These are phyloP conservation scores for Pharus latifolius DNA, from an alignment of 176 grass and related monocot species.

Conservation along the genomic window DNA sequence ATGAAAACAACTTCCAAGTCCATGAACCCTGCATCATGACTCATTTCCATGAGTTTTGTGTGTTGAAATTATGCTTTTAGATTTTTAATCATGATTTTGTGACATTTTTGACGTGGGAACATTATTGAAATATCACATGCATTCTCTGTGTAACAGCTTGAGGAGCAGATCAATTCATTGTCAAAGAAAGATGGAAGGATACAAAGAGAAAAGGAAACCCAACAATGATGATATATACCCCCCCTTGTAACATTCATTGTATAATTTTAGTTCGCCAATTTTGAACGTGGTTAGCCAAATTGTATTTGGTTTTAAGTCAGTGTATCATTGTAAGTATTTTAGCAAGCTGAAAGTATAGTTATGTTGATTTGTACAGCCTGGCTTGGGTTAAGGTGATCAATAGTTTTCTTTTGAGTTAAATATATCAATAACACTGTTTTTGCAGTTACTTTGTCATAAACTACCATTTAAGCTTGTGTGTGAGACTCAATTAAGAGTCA, in stretches of 20 bases:
- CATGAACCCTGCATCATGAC: background rate
- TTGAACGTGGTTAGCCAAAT: constrained; percentile 28
- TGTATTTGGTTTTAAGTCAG: constrained; percentile 8
- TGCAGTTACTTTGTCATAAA: no score
- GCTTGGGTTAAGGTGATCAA: no score
- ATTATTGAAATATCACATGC: background rate
- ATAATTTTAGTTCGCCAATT: constrained; percentile 42
- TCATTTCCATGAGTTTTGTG: background rate
- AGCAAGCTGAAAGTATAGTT: constrained; percentile 26
- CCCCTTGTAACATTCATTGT: constrained; percentile 31
- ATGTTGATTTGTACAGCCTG: constrained; percentile 34
- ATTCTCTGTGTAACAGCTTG: constrained; percentile 37
- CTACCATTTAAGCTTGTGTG: no score
- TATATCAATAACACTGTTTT: no score
- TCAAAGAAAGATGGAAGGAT: constrained; percentile 40
- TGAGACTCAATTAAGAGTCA: no score
- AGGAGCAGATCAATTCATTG: constrained; percentile 60
- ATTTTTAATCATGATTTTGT: background rate
- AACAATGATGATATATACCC: constrained; percentile 3
- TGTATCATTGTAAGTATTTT: constrained; percentile 37
- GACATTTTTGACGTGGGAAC: background rate
- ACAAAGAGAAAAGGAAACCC: constrained; percentile 3
- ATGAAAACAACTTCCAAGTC: no score
- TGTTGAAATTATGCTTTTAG: background rate
- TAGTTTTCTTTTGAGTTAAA: no score